Base-by-base conservation (phyloP, 306 rosid species). In the Cucurbita moschata region DNA sequence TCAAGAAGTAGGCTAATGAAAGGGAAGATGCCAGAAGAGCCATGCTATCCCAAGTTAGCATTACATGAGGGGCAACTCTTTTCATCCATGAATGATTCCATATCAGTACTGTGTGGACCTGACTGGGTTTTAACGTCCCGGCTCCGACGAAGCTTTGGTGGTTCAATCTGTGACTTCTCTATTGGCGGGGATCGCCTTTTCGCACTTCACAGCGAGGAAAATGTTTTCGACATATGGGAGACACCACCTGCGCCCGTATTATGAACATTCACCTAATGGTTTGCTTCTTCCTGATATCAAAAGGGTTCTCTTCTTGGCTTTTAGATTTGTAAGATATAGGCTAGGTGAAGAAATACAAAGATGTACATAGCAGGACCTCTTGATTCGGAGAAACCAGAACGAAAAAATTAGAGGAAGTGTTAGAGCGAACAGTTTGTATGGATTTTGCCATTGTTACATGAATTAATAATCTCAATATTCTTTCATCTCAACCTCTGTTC, bases 151-250 rank as follows among this genome's bases (percentile, higher is more conserved):
- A 85, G 92, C 79, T 63, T 81, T 70, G 97, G 96, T 39, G 97
- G 99, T 72, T 94, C 99, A 0, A 94, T 94, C 53, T 94, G 96
- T 63, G 99, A 94, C 53, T 89, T 94, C 64, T 91, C 99, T 42
- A 94, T 94, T 21, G 97, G 97, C 2, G 99, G 99, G 19, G 99
- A 89, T 75, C 83, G 99, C 71, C 96, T 94, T 68, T 94, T 94
- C 6, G 96, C 99, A 0, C 95, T 94, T 75, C 94, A 88, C 8
- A 91, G 97, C 19, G 99, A 91, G 72, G 96, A 91, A 75, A 91
- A 94, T 88, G 97, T 89, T 81, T 86, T 94, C 77, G 99, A 94
- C 71, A 86, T 91, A 65, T 94, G 99, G 99, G 99, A 94, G 80
- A 91, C 99, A 60, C 91, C 90, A 49, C 83, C 95, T 38, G 84